phyloP scores from a whole-genome alignment of 331 rosid genomes.

The Malus hybrid region DNA sequence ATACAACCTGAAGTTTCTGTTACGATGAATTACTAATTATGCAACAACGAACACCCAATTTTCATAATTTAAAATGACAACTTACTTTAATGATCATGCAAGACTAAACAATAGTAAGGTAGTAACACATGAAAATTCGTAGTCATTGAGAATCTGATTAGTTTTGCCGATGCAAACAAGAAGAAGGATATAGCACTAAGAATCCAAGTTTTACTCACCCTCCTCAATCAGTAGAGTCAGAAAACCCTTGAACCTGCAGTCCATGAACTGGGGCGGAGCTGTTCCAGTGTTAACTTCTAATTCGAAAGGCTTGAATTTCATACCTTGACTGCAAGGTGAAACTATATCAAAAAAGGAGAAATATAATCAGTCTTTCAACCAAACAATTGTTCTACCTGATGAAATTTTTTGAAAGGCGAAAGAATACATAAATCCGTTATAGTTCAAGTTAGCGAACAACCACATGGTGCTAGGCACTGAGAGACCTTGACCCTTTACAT shows the following conservation, averaged over 20 bases:
- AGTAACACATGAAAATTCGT: neutral
- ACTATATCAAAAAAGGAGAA: conserved; percentile 32
- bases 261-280: conserved; percentile 69
- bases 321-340: conserved; percentile 61
- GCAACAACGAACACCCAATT: neutral
- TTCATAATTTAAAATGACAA: neutral
- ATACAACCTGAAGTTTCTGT: neutral
- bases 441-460: neutral
- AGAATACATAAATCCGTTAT: neutral
- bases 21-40: conserved; percentile 44
- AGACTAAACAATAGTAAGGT: neutral
- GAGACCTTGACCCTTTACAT: neutral
- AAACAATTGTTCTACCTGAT: neutral
- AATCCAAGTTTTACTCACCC: conserved; percentile 49
- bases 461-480: neutral
- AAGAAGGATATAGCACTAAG: neutral
- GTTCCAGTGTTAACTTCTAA: conserved; percentile 74
- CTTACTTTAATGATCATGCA: neutral
- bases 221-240: conserved; percentile 52
- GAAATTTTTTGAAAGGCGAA: neutral
- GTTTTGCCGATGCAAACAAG: neutral
- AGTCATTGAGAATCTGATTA: neutral
- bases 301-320: conserved; percentile 67
- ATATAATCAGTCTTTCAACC: neutral
- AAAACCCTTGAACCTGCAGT: conserved; percentile 76